A percentile compares a stretch with the other conserved stretches of the same genome.
Evolutionary conservation across 1,139 yeast genomes (phyloP).

Genomic region (Yamadazyma atlantica): DNA sequence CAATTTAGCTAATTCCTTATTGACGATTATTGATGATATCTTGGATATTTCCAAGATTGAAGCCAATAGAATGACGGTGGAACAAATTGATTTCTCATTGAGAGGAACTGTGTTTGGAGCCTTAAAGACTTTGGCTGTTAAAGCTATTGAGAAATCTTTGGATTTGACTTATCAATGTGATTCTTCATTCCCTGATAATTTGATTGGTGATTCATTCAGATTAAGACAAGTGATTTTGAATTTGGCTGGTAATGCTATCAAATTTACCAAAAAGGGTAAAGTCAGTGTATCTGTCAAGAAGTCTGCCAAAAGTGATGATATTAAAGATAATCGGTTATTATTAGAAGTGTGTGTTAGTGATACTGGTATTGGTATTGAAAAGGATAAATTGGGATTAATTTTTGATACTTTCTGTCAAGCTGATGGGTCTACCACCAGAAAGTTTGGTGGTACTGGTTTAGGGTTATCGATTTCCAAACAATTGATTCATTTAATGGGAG

Average conservation of each 20-base stretch:
- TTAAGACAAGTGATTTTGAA: constrained; percentile 81
- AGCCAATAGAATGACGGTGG: constrained; percentile 90
- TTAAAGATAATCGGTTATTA: constrained; percentile 52
- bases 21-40: constrained; percentile 85
- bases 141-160: constrained; percentile 80
- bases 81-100: constrained; percentile 79
- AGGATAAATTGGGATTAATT: constrained; percentile 77
- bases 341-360: constrained; percentile 85
- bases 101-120: constrained; percentile 90
- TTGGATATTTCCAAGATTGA: constrained; percentile 89
- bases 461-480: constrained; percentile 87
- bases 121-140: constrained; percentile 80
- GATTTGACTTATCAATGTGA: constrained; percentile 81
- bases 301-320: constrained; percentile 38
- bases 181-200: constrained; percentile 80
- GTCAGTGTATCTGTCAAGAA: constrained; percentile 65
- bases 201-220: constrained; percentile 85
- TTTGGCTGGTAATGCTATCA: constrained; percentile 84
- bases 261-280: constrained; percentile 79
- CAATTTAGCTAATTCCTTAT: constrained; percentile 76
- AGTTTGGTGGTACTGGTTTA: constrained; percentile 88
- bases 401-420: constrained; percentile 92
- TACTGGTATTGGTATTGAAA: constrained; percentile 86
- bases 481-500: constrained; percentile 86
- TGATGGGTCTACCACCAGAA: constrained; percentile 87